phyloP scores from a whole-genome alignment of 352 stramenopile species.

The Elongisporangium anandrum region DNA sequence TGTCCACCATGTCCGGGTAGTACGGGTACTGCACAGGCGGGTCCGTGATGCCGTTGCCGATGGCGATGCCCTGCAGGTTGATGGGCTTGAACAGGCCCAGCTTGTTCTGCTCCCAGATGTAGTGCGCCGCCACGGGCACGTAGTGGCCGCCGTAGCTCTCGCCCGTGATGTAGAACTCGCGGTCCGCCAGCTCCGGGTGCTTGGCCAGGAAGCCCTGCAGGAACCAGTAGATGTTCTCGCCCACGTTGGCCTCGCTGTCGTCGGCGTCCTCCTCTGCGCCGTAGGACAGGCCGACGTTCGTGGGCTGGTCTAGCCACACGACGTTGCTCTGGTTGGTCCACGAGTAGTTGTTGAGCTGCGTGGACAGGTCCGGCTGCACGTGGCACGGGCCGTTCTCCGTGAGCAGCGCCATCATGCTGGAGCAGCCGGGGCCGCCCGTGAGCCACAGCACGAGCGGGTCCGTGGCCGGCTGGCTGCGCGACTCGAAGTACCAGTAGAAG shows the following conservation, averaged over 20 bases:
- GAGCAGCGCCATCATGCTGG: conserved; percentile 56
- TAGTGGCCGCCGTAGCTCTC: conserved; percentile 74
- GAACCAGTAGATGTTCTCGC: conserved; percentile 69
- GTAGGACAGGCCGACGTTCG: conserved; percentile 54
- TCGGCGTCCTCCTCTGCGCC: conserved; percentile 24
- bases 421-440: conserved; percentile 53
- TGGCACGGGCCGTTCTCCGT: conserved; percentile 63
- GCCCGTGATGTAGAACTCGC: conserved; percentile 63
- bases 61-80: conserved; percentile 52
- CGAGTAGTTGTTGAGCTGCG: conserved; percentile 44
- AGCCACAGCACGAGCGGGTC: conserved; percentile 67
- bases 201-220: conserved; percentile 57
- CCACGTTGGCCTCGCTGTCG: conserved; percentile 41
- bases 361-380: conserved; percentile 42
- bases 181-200: conserved; percentile 48
- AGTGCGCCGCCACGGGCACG: conserved; percentile 44
- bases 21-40: conserved; percentile 37
- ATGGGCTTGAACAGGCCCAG: conserved; percentile 14
- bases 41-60: conserved; percentile 57
- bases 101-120: conserved; percentile 47
- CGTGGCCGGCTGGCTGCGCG: conserved; percentile 27
- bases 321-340: conserved; percentile 66
- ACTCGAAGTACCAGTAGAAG: conserved; percentile 79
- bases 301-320: conserved; percentile 67
- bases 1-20: conserved; percentile 58